These are phyloP conservation scores for Cryptosporidium ubiquitum DNA, from an alignment of 169 alveolate species.

Conservation along the genomic window DNA sequence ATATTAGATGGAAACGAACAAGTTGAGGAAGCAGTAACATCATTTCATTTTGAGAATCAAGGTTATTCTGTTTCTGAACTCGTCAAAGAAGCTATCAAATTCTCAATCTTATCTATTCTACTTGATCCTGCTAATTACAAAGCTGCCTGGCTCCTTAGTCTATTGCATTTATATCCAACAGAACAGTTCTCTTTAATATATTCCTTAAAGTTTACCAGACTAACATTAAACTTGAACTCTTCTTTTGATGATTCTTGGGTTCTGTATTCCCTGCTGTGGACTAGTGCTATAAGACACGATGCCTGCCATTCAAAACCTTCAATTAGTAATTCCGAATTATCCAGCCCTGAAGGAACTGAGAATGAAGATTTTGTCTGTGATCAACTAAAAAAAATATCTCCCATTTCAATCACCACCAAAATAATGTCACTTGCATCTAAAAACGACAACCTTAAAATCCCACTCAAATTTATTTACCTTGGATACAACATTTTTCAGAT, in stretches of 20 bases:
- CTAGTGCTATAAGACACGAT: not conserved
- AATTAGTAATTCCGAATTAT: not conserved
- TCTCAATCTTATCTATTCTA: slow-evolving; percentile 9
- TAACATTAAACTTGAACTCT: slow-evolving; percentile 23
- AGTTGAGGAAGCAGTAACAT: slow-evolving; percentile 11
- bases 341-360: not conserved
- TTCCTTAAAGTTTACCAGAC: not conserved
- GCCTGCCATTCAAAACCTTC: not conserved
- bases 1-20: slow-evolving; percentile 2
- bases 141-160: slow-evolving; percentile 29
- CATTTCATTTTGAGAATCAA: not conserved
- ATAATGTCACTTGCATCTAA: slow-evolving; percentile 5
- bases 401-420: not conserved
- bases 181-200: not conserved
- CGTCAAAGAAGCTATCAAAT: slow-evolving; percentile 15
- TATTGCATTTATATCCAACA: slow-evolving; percentile 14
- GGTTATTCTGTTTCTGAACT: slow-evolving; percentile 3
- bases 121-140: slow-evolving; percentile 47
- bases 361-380: not conserved
- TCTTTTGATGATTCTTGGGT: slow-evolving; percentile 61
- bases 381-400: not conserved
- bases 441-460: not conserved
- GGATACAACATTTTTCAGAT: slow-evolving; percentile 48
- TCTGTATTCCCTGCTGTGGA: slow-evolving; percentile 26
- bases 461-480: slow-evolving; percentile 13